Evolutionary conservation across 495 filamentous ascomycete genomes (phyloP), one percentile per base, ranked within the genome.

Genomic region (Patellaria atrata): DNA sequence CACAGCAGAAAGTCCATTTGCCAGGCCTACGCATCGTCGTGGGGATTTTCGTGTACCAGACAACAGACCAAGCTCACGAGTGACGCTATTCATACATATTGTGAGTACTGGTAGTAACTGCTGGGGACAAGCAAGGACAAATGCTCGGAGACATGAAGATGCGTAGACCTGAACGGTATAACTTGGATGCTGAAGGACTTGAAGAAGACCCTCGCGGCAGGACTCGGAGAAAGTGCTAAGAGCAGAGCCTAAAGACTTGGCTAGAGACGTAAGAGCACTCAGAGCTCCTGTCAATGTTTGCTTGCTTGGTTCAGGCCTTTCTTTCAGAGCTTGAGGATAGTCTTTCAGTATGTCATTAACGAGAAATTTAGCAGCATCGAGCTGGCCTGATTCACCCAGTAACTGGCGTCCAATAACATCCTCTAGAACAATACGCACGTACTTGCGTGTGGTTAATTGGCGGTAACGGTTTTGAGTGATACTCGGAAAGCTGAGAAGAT

Each of bases 71-170:
- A 99, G 63, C 51, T 99, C 91, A 36, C 91, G 68, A 43, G 72
- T 80, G 40, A 94, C 67, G 54, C 82, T 94, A 56, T 96, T 96
- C 80, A 96, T 84, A 55, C 84, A 94, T 21, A 96, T 80, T 3
- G 86, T 92, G 15, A 94, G 73, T 44, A 85, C 92, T 3, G 82
- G 81, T 13, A 96, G 59, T 16, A 99, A 70, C 49, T 96, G 85
- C 48, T 89, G 75, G 5, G 89, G 89, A 46, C 82, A 93, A 3
- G 83, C 83, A 33, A 93, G 61, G 4, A 92, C 77, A 48, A 96
- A 93, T 5, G 66, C 73, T 31, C 86, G 83, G 34, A 96, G 57
- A 46, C 83, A 91, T 45, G 77, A 70, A 19, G 89, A 79, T 1
- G 82, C 77, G 45, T 87, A 76, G 1, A 96, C 71, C 52, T 96